Evolutionary conservation across 2,329 filamentous ascomycete genomes (phyloP).

Genomic region (Trichoderma sp.): DNA sequence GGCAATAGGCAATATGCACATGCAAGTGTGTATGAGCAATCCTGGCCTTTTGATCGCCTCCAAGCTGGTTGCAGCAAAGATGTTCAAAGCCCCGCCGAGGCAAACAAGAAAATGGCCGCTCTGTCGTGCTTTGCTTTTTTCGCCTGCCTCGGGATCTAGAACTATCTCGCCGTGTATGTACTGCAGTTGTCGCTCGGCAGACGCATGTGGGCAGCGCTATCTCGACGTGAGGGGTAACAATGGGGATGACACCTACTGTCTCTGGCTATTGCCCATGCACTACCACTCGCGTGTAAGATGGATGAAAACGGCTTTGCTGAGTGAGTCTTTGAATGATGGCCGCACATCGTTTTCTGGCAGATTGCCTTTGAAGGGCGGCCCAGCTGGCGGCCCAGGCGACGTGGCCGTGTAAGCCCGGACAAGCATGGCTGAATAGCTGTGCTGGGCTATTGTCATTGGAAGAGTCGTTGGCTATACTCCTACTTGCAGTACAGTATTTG

Average conservation of each 20-base stretch:
- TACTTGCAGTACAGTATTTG: not conserved
- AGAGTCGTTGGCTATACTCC: not conserved
- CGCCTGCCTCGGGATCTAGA: constrained; percentile 17
- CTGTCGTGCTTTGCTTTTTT: not conserved
- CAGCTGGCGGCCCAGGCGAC: not conserved
- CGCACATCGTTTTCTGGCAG: not conserved
- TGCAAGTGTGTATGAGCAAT: not conserved
- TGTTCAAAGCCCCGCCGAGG: not conserved
- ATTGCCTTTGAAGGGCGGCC: not conserved
- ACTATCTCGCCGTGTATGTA: not conserved
- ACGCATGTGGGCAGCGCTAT: not conserved
- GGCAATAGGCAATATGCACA: not conserved
- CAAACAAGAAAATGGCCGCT: not conserved
- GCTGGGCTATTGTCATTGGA: not conserved
- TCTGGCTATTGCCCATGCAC: constrained; percentile 2
- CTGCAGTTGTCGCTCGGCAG: not conserved
- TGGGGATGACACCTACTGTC: constrained; percentile 12
- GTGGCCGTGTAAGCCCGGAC: not conserved
- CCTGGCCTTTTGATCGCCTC: not conserved
- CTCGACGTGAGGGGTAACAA: constrained; percentile 16
- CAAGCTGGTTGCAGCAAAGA: not conserved
- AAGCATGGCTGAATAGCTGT: not conserved
- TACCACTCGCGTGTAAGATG: not conserved
- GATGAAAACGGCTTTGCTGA: not conserved
- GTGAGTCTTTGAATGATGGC: not conserved